Percentiles rank a stretch among this genome's conserved stretches.
These are phyloP conservation scores for Coemansia sp. DNA, from an alignment of 192 early-diverging fungal species.

Conservation along the genomic window DNA sequence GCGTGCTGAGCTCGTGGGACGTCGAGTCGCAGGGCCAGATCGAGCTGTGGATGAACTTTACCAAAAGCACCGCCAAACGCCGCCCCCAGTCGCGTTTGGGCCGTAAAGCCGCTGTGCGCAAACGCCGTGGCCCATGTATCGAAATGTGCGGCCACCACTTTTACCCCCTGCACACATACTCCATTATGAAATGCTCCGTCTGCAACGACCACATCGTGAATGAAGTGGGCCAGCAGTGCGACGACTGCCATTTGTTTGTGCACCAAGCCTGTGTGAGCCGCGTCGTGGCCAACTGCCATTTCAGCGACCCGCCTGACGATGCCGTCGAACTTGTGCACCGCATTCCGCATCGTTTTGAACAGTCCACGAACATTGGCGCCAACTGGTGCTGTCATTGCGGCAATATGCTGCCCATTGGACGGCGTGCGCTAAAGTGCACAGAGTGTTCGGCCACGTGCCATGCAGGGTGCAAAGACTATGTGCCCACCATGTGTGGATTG, in stretches of 20 bases:
- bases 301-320: constrained; percentile 29
- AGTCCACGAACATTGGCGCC: constrained; percentile 75
- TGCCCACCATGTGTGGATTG: constrained; percentile 93
- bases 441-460: constrained; percentile 87
- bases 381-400: constrained; percentile 99
- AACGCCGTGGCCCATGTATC: constrained; percentile 76
- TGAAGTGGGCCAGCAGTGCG: constrained; percentile 86
- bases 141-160: constrained; percentile 96
- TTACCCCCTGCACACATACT: constrained; percentile 84
- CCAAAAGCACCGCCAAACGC: constrained; percentile 55
- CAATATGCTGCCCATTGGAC: constrained; percentile 85
- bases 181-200: constrained; percentile 96
- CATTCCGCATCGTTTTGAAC: constrained; percentile 96
- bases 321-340: constrained; percentile 65
- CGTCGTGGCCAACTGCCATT: constrained; percentile 89
- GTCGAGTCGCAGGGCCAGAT: constrained; percentile 93
- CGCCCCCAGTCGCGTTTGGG: constrained; percentile 59
- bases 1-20: constrained; percentile 62
- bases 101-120: constrained; percentile 74
- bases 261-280: constrained; percentile 85
- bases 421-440: constrained; percentile 53
- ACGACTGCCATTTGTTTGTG: constrained; percentile 93
- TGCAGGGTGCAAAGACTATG: constrained; percentile 74
- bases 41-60: constrained; percentile 81
- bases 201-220: constrained; percentile 94